These are phyloP conservation scores for Microglena sp. DNA, from an alignment of 139 green algal genomes.

Conservation along the genomic window DNA sequence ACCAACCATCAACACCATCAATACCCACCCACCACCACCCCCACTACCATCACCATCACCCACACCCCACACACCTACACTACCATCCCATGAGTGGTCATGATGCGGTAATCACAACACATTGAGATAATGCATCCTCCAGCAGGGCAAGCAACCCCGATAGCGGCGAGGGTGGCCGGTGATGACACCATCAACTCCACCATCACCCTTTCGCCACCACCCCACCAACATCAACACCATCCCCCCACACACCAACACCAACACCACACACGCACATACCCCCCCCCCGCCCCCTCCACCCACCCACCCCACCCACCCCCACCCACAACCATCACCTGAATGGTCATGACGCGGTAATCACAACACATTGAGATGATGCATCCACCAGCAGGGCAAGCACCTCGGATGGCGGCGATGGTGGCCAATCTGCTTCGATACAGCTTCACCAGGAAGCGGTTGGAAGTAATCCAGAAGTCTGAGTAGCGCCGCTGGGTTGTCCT, in stretches of 20 bases:
- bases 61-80: conserved; percentile 66
- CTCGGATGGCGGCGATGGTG: conserved; percentile 74
- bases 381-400: conserved; percentile 84
- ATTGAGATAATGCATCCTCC: conserved; percentile 82
- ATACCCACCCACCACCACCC: too few relatives aligned
- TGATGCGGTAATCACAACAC: conserved; percentile 80
- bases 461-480: conserved; percentile 65
- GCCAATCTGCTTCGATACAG: conserved; percentile 58
- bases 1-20: too few relatives aligned
- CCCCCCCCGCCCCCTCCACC: too few relatives aligned
- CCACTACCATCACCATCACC: too few relatives aligned
- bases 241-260: too few relatives aligned
- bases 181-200: too few relatives aligned
- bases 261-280: too few relatives aligned
- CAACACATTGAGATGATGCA: conserved; percentile 84
- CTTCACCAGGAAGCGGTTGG: conserved; percentile 62
- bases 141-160: conserved; percentile 81
- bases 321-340: too few relatives aligned
- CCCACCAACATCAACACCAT: too few relatives aligned
- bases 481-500: conserved; percentile 32
- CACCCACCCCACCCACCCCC: conserved; percentile 73
- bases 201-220: too few relatives aligned
- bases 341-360: conserved; percentile 76
- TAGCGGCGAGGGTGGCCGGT: conserved; percentile 71
- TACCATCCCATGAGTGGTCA: too few relatives aligned